Base-by-base conservation (phyloP, 2,329 filamentous ascomycete species). In the Drechslerella stenobrocha region DNA sequence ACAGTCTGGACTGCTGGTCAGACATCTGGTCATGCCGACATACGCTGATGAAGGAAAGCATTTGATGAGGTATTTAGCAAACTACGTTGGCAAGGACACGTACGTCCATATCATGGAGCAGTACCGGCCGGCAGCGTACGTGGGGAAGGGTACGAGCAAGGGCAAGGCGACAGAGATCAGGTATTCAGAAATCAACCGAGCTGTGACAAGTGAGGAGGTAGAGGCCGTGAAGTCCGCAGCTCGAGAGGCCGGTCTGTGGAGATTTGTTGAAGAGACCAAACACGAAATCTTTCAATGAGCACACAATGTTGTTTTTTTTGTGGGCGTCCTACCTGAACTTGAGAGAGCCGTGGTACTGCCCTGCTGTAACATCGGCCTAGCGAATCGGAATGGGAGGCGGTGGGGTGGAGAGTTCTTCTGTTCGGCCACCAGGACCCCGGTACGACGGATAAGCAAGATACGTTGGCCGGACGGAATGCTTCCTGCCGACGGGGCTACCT, bases 51-150 rank as follows among this genome's bases (percentile, higher is more conserved):
- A 93, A 76, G 87, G 87, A 0, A 80, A 80, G 51, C 79, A 84
- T 70, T 93, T 95, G 65, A 87, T 95, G 80, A 80, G 78, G 69
- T 95, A 88, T 80, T 78, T 95, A 13, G 89, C 88, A 0, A 79
- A 82, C 24, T 83, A 90, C 52, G 81, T 95, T 1, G 89, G 87
- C 2, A 81, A 79, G 57, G 88, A 93, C 75, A 80, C 87, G 42
- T 92, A 91, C 76, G 82, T 93, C 65, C 87, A 95, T 74, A 86
- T 95, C 71, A 93, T 93, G 89, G 89, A 95, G 76, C 89, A 95
- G 76, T 93, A 93, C 74, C 85, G 84, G 70, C 89, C 89, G 0
- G 83, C 87, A 70, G 89, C 88, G 0, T 85, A 95, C 75, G 89
- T 95, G 0, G 89, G 89, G 2, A 92, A 90, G 77, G 78, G 79